phyloP scores from a whole-genome alignment of 2,329 filamentous ascomycete species.

The Curvularia eragrostidis region DNA sequence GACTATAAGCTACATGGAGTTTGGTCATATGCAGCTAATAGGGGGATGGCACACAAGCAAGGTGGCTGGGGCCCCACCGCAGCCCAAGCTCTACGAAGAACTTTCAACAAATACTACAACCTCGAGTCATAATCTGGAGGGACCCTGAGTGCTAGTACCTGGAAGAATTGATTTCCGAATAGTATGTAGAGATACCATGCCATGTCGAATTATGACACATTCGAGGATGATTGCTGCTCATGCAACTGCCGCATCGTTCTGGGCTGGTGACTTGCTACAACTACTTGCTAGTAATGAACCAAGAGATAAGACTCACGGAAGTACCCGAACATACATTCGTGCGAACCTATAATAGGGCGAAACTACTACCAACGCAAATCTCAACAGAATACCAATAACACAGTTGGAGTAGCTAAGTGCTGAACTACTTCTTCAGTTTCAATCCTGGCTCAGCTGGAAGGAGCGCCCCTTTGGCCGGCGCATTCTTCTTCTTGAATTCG shows the following conservation, averaged over 20 bases:
- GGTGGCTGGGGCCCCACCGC: background rate
- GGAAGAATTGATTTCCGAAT: background rate
- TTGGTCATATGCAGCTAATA: background rate
- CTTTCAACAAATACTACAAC: background rate
- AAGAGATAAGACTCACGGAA: background rate
- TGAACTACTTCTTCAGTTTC: constrained; percentile 52
- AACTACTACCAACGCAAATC: background rate
- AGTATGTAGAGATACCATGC: background rate
- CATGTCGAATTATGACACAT: background rate
- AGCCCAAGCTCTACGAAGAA: background rate
- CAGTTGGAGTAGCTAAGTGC: background rate
- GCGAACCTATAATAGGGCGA: background rate
- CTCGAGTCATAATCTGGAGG: background rate
- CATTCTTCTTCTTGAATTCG: constrained; percentile 72
- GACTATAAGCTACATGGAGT: background rate
- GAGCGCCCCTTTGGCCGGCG: constrained; percentile 62
- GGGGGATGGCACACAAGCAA: background rate
- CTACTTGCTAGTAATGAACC: background rate
- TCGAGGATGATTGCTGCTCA: background rate
- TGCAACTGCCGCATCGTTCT: background rate
- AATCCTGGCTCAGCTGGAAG: constrained; percentile 65
- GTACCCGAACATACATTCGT: background rate
- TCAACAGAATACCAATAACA: no score
- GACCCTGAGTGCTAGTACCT: background rate
- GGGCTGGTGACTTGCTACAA: background rate